phyloP scores from a whole-genome alignment of 176 grass and related monocot species.

The Bolboschoenus planiculmis region DNA sequence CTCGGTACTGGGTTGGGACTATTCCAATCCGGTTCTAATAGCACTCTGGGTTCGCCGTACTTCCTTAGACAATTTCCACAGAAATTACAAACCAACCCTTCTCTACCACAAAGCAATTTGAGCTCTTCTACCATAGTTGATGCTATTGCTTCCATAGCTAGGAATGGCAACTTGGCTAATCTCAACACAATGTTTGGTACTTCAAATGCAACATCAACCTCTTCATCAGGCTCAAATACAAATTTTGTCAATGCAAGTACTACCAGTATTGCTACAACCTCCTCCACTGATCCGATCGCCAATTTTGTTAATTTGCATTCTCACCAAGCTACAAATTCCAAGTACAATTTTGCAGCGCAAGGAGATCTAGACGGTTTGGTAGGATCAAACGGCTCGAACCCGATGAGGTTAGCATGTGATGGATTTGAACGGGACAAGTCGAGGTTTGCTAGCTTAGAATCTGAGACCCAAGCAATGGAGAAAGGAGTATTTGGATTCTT shows the following conservation, averaged over 20 bases:
- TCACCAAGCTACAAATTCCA: constrained; percentile 6
- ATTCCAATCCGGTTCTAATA: neutral
- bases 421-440: neutral
- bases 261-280: constrained; percentile 7
- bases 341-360: constrained; percentile 3
- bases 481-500: constrained; percentile 31
- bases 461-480: constrained; percentile 17
- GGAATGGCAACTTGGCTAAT: constrained; percentile 8
- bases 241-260: constrained; percentile 29
- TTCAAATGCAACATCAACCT: constrained; percentile 8
- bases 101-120: neutral
- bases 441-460: constrained; percentile 15
- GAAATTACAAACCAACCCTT: constrained; percentile 19
- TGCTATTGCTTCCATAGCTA: constrained; percentile 29
- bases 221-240: constrained; percentile 23
- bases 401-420: neutral
- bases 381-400: constrained; percentile 7
- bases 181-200: constrained; percentile 12
- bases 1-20: constrained; percentile 34
- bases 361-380: constrained; percentile 9
- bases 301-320: constrained; percentile 24
- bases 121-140: constrained; percentile 23
- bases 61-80: constrained; percentile 25
- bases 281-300: constrained; percentile 15
- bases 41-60: neutral